These are phyloP conservation scores for Cladosporium sp. DNA, from an alignment of 2,329 filamentous ascomycete species.

Conservation along the genomic window DNA sequence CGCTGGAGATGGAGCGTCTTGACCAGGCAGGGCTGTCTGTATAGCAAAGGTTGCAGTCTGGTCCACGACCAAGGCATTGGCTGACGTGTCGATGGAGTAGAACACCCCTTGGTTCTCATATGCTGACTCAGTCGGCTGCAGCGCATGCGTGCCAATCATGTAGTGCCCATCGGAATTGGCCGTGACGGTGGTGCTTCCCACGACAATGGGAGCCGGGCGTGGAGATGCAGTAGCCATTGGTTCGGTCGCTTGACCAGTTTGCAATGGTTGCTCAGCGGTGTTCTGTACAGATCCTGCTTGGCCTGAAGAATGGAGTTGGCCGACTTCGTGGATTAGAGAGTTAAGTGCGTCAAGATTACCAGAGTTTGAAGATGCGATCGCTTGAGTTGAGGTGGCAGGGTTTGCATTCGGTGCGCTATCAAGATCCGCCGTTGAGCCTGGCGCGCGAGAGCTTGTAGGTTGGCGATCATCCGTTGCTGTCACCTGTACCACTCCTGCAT, in stretches of 20 bases:
- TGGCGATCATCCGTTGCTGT: no score
- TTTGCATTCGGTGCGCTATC: not conserved
- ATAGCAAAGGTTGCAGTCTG: not conserved
- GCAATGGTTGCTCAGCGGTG: not conserved
- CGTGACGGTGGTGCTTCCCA: not conserved
- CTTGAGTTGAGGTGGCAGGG: not conserved
- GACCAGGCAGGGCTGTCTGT: not conserved
- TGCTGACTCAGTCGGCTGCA: constrained; percentile 1
- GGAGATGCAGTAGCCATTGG: not conserved
- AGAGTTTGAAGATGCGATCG: not conserved
- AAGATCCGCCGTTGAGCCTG: not conserved
- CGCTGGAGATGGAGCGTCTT: not conserved
- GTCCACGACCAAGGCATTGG: not conserved
- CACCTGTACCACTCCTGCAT: not conserved
- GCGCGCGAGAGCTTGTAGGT: no score
- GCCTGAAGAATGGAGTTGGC: not conserved
- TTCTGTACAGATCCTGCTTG: no score
- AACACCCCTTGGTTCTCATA: not conserved
- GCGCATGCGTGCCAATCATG: constrained; percentile 16
- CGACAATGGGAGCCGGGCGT: not conserved
- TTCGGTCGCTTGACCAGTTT: not conserved
- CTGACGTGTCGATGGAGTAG: not conserved
- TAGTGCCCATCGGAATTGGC: constrained; percentile 12
- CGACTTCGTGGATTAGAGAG: not conserved
- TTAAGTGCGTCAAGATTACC: not conserved